Evolutionary conservation across 164 flowering plant species (phyloP).

Genomic region (Protea cynaroides): DNA sequence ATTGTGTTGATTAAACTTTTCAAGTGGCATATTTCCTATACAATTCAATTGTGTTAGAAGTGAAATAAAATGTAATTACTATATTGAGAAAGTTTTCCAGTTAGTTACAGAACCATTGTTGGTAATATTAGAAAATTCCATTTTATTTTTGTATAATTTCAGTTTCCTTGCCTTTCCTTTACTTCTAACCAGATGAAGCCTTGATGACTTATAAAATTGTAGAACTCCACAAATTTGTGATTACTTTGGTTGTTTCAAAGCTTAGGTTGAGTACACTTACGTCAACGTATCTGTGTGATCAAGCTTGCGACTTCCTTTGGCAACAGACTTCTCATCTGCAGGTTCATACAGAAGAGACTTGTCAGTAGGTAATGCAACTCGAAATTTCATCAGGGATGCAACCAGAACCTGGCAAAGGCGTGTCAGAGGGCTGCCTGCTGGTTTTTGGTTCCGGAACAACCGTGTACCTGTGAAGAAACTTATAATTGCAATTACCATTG

Average conservation of each 20-base stretch:
- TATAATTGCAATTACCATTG: constrained; percentile 18
- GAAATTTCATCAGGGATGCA: constrained; percentile 25
- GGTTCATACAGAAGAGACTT: constrained; percentile 28
- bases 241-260: background rate
- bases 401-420: constrained; percentile 33
- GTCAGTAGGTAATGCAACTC: constrained; percentile 24
- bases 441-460: constrained; percentile 29
- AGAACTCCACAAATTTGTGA: too few relatives aligned
- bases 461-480: constrained; percentile 28
- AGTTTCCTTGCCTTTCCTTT: too few relatives aligned
- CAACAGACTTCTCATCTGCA: constrained; percentile 17
- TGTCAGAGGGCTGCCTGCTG: constrained; percentile 39
- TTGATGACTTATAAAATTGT: too few relatives aligned
- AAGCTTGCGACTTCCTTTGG: constrained; percentile 36
- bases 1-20: too few relatives aligned
- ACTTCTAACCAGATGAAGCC: too few relatives aligned
- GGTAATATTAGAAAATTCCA: too few relatives aligned
- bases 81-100: too few relatives aligned
- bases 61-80: too few relatives aligned
- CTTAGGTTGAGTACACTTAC: constrained; percentile 12
- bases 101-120: too few relatives aligned
- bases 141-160: too few relatives aligned
- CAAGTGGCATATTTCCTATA: too few relatives aligned
- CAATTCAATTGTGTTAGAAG: too few relatives aligned
- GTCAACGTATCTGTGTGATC: constrained; percentile 26